Evolutionary conservation across 2,329 filamentous ascomycete genomes (phyloP).

Genomic region (Venturia asperata): DNA sequence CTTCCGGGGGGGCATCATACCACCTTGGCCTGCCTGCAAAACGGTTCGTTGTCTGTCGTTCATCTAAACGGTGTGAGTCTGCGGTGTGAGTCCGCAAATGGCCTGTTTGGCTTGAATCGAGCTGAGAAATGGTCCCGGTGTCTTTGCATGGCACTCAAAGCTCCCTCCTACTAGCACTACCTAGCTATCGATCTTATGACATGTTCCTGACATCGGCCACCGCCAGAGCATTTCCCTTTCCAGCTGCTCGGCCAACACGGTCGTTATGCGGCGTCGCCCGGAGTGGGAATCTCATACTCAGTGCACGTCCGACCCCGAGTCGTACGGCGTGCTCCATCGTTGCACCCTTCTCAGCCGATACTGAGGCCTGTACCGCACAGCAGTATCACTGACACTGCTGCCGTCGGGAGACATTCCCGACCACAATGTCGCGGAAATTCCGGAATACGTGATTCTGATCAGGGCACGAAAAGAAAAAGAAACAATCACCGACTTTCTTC

Average conservation of each 20-base stretch:
- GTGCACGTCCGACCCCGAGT: background rate
- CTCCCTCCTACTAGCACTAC: no score
- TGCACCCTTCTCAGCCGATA: background rate
- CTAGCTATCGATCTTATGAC: no score
- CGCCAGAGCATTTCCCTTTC: background rate
- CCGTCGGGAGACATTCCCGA: conserved; percentile 3
- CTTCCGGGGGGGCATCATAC: background rate
- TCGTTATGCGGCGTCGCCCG: background rate
- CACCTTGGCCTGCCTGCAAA: background rate
- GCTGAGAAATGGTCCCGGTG: background rate
- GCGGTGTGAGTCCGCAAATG: background rate
- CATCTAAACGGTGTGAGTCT: background rate
- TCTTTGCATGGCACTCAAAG: background rate
- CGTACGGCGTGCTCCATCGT: background rate
- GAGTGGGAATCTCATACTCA: background rate
- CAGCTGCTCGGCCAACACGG: background rate
- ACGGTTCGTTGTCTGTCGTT: background rate
- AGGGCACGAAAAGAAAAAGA: conserved; percentile 1
- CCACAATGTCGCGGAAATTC: background rate
- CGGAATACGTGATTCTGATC: background rate
- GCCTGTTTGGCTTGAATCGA: no score
- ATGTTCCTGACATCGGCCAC: background rate
- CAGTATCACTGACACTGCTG: background rate
- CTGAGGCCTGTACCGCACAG: conserved; percentile 7
- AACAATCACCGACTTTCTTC: background rate